Base-by-base conservation (phyloP, 257 asterid species). In the Anisodus acutangulus region DNA sequence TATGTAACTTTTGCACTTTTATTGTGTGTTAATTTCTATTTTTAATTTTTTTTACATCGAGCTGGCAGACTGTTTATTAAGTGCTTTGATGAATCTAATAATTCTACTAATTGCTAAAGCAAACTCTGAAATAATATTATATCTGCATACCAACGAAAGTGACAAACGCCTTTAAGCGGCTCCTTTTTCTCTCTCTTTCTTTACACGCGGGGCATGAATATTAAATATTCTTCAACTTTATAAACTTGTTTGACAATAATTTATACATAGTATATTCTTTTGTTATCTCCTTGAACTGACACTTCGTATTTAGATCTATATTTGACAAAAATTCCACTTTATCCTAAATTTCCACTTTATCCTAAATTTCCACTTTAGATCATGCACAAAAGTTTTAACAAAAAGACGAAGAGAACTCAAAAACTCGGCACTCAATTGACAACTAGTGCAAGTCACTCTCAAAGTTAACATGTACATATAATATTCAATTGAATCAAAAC, bases 381-480 rank as follows among this genome's bases (percentile, higher is more conserved):
- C 3, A 58, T 58, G 64, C 17, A 55, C 59, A 54, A 54, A 11
- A 12, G 59, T 3, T 11, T 54, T 10, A 13, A 54, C 60, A 55
- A 55, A 55, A 55, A 17, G 60, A 5, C 17, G 4, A 70, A 70
- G 5, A 71, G n/a, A 67, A 3, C 2, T n/a, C 19, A 22, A 49
- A 74, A 74, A 49, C 22, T 74, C 15, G 5, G 16, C 43, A 22
- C n/a, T 49, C 8, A 49, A 49, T 22, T 26, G 57, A 74, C 45
- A 49, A 74, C 12, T 49, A 76, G 63, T 51, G 39, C 22, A 51
- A 13, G 22, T 76, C 81, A 51, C 22, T 22, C 19, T 72, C 37
- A 72, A 19, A 47, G 80, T 22, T 51, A 49, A 76, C 63, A 76
- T 3, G 81, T 76, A 76, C 63, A 19, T 76, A 15, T 76, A 5